These are phyloP conservation scores for Neurospora hispaniola DNA, from an alignment of 495 filamentous ascomycete species.

Conservation along the genomic window DNA sequence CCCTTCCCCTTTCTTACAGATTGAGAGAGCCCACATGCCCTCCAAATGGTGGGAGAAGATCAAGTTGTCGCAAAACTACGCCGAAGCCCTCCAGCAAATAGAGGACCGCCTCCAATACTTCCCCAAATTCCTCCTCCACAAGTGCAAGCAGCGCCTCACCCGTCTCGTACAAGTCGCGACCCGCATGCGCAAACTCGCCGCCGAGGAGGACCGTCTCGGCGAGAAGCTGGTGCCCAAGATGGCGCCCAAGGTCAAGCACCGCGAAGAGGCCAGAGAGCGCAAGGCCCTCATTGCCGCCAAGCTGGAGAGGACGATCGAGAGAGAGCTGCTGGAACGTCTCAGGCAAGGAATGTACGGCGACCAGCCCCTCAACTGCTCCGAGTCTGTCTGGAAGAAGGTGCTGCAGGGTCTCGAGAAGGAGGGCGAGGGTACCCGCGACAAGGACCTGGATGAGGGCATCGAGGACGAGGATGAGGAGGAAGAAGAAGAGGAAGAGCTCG, in stretches of 20 bases:
- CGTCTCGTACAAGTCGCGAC: constrained; percentile 88
- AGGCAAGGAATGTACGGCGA: constrained; percentile 92
- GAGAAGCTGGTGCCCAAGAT: constrained; percentile 83
- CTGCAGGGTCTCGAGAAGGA: constrained; percentile 77
- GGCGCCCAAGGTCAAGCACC: constrained; percentile 80
- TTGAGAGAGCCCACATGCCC: constrained; percentile 80
- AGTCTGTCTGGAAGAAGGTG: constrained; percentile 95
- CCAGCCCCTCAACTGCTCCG: constrained; percentile 85
- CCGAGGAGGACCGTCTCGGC: constrained; percentile 82
- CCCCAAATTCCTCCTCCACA: constrained; percentile 91
- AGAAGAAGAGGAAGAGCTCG: constrained; percentile 52
- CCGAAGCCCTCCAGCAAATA: constrained; percentile 71
- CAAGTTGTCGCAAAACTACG: constrained; percentile 81
- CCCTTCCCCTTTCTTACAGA: constrained; percentile 5
- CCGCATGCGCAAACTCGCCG: constrained; percentile 69
- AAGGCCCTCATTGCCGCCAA: constrained; percentile 92
- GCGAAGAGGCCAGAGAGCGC: constrained; percentile 84
- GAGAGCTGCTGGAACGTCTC: constrained; percentile 86
- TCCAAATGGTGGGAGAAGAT: constrained; percentile 92
- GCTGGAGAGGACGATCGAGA: constrained; percentile 90
- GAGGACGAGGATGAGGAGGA: constrained; percentile 71
- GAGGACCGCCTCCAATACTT: constrained; percentile 87
- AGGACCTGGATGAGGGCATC: constrained; percentile 74
- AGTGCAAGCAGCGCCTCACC: constrained; percentile 95
- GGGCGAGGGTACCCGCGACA: constrained; percentile 74